Evolutionary conservation across 2,329 filamentous ascomycete species (phyloP).

Genomic region (Fusarium transvaalense): DNA sequence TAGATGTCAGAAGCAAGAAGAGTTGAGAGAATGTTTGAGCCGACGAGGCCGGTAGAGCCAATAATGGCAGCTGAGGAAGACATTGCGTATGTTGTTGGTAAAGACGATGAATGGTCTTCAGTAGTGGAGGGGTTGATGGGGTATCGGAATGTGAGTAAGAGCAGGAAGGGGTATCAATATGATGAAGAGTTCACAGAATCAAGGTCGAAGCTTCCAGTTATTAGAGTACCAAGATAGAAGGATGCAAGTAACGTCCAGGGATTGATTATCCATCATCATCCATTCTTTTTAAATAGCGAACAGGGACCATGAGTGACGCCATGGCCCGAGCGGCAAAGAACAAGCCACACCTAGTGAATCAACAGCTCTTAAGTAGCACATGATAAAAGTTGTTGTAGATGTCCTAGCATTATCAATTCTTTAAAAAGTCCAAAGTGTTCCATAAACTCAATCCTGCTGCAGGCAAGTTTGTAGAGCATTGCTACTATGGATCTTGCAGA

Average conservation of each 20-base stretch:
- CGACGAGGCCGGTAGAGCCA: slow-evolving; percentile 76
- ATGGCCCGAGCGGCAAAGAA: slow-evolving; percentile 2
- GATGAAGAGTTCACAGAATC: not conserved
- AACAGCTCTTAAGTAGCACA: too few relatives aligned
- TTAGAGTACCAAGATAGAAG: not conserved
- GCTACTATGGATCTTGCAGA: too few relatives aligned
- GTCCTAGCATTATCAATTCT: not conserved
- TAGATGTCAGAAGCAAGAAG: slow-evolving; percentile 68
- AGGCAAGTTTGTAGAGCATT: not conserved
- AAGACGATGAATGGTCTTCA: not conserved
- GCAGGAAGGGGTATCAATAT: slow-evolving; percentile 2
- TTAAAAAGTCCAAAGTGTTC: not conserved
- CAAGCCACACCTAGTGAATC: slow-evolving; percentile 19
- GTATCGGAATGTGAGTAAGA: not conserved
- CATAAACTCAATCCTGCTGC: not conserved
- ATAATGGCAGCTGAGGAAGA: slow-evolving; percentile 64
- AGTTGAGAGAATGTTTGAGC: slow-evolving; percentile 78
- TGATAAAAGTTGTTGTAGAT: too few relatives aligned
- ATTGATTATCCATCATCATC: too few relatives aligned
- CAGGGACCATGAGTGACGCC: slow-evolving; percentile 8
- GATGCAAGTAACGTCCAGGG: not conserved
- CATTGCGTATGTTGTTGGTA: slow-evolving; percentile 21
- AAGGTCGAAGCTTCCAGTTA: not conserved
- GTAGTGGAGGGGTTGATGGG: not conserved
- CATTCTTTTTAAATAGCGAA: not conserved